Evolutionary conservation across 257 asterid species (phyloP).

Genomic region (Anisodus tanguticus): DNA sequence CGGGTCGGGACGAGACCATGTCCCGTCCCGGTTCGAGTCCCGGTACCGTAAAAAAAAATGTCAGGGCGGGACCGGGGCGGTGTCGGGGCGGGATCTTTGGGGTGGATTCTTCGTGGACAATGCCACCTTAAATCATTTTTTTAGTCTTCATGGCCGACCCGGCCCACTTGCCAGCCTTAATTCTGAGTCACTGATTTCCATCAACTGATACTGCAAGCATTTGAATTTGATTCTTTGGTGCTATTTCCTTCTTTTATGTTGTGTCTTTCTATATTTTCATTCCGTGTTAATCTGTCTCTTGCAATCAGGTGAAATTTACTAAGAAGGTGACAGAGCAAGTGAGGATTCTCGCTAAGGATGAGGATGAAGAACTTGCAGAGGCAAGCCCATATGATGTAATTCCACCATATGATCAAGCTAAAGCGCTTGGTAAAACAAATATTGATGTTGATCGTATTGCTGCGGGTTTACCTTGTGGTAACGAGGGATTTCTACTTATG

Average conservation of each 20-base stretch:
- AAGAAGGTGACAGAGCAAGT: constrained; percentile 98
- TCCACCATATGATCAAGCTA: constrained; percentile 98
- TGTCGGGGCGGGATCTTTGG: too few relatives aligned
- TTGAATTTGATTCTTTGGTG: constrained; percentile 18
- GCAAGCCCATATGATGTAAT: constrained; percentile 70
- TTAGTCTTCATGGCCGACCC: too few relatives aligned
- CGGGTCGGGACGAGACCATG: too few relatives aligned
- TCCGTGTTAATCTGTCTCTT: constrained; percentile 26
- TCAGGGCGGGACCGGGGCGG: too few relatives aligned
- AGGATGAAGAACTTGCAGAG: constrained; percentile 82
- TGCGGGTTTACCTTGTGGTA: constrained; percentile 98
- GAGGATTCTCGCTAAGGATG: constrained; percentile 80
- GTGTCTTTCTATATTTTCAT: not conserved
- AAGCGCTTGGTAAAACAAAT: constrained; percentile 96
- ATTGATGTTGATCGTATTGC: constrained; percentile 95
- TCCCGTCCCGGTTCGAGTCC: too few relatives aligned
- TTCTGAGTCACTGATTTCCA: not conserved
- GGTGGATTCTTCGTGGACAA: too few relatives aligned
- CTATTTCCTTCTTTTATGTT: constrained; percentile 18
- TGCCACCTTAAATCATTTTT: too few relatives aligned
- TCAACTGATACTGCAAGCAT: constrained; percentile 23
- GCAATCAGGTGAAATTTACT: constrained; percentile 69
- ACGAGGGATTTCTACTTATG: constrained; percentile 98
- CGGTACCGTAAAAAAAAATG: too few relatives aligned
- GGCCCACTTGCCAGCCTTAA: not conserved